Conservation (phyloP, 805 yeast species). For the Pichia cabralensis region DNA sequence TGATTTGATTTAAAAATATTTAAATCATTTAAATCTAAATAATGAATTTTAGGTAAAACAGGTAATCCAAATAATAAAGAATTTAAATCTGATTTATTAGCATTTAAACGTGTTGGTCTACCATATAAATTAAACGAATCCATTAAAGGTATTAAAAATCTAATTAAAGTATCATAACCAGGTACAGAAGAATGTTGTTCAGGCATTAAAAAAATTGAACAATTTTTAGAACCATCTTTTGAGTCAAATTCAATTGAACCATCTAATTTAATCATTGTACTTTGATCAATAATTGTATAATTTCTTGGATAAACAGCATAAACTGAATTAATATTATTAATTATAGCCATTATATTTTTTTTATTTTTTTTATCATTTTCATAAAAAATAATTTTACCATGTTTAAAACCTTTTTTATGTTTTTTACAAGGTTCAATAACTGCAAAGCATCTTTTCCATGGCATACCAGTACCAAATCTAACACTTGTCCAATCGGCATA, state of each 20-base stretch:
- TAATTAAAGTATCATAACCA: conserved; percentile 74
- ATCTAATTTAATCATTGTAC: conserved; percentile 83
- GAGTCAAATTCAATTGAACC: conserved; percentile 61
- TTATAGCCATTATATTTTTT: conserved; percentile 73
- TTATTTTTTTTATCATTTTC: conserved; percentile 69
- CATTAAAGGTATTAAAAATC: conserved; percentile 65
- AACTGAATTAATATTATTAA: conserved; percentile 57
- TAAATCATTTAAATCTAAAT: conserved; percentile 56
- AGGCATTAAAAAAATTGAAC: conserved; percentile 73
- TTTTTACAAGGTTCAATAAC: conserved; percentile 65
- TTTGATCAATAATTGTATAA: conserved; percentile 67
- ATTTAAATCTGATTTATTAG: conserved; percentile 56
- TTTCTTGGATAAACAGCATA: conserved; percentile 92
- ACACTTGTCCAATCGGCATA: conserved; percentile 95
- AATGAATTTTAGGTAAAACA: conserved; percentile 66
- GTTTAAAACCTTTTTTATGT: conserved; percentile 35
- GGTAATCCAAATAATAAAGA: conserved; percentile 78
- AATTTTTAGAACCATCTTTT: conserved; percentile 40
- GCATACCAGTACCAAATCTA: conserved; percentile 94
- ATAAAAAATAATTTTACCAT: conserved; percentile 70
- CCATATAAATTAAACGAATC: conserved; percentile 78
- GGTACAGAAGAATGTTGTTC: conserved; percentile 73
- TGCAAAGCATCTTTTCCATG: conserved; percentile 92
- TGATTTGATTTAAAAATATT: conserved; percentile 29
- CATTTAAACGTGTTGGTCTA: conserved; percentile 64